Evolutionary conservation across 129 eudicot genomes (phyloP).

Genomic region (Pseudognaphalium luteoalbum): DNA sequence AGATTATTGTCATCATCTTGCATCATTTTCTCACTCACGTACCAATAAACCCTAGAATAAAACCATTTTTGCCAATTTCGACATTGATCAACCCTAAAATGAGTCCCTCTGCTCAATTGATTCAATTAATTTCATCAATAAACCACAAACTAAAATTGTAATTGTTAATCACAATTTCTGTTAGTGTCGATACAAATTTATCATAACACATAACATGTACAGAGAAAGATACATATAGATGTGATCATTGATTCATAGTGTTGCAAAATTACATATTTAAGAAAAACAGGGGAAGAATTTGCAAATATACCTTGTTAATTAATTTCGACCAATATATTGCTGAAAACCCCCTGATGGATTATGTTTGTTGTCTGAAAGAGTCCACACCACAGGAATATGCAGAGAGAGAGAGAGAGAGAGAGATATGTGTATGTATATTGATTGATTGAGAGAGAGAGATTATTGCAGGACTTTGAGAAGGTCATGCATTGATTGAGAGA

Average conservation of each 20-base stretch:
- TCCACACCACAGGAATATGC: constrained; percentile 13
- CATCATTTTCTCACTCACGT: constrained; percentile 12
- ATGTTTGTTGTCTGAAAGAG: constrained; percentile 18
- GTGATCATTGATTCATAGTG: constrained; percentile 6
- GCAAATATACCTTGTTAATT: constrained; percentile 25
- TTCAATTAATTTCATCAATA: neutral
- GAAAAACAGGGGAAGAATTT: constrained; percentile 18
- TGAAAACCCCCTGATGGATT: constrained; percentile 23
- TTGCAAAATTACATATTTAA: neutral
- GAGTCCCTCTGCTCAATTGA: constrained; percentile 10
- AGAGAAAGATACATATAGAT: neutral
- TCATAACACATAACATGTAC: neutral
- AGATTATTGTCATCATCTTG: constrained; percentile 12
- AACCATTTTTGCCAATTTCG: neutral
- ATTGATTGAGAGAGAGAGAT: no score
- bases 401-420: neutral
- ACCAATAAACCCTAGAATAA: constrained; percentile 9
- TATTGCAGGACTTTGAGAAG: constrained; percentile 11
- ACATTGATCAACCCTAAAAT: constrained; percentile 18
- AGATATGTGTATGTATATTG: neutral
- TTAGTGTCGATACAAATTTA: neutral
- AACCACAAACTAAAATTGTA: neutral
- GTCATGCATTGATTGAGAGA: constrained; percentile 6
- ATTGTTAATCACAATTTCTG: neutral
- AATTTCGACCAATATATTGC: constrained; percentile 11